Percentiles rank a stretch among this genome's conserved stretches.
phyloP scores from a whole-genome alignment of 352 stramenopile genomes.

The Phytophthora kernoviae region DNA sequence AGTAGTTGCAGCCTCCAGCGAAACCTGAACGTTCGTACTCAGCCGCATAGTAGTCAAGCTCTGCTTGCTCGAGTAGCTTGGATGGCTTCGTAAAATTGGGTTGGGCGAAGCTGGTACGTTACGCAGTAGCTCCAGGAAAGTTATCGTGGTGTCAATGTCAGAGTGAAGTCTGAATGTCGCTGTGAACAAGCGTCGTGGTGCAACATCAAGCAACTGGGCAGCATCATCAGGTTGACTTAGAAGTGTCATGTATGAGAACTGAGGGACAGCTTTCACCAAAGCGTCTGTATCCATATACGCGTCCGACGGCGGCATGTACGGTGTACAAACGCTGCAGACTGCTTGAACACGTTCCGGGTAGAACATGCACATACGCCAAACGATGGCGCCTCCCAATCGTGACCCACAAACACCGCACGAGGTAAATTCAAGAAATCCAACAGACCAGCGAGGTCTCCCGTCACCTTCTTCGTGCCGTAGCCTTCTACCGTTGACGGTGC shows the following conservation, averaged over 20 bases:
- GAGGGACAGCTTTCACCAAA: slow-evolving; percentile 45
- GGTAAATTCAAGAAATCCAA: slow-evolving; percentile 64
- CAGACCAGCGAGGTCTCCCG: slow-evolving; percentile 43
- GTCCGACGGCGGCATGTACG: slow-evolving; percentile 50
- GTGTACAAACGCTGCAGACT: slow-evolving; percentile 59
- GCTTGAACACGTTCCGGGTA: slow-evolving; percentile 54
- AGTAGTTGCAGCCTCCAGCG: slow-evolving; percentile 56
- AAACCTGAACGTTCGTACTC: slow-evolving; percentile 63
- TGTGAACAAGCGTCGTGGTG: slow-evolving; percentile 54
- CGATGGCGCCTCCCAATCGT: slow-evolving; percentile 59
- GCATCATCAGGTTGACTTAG: slow-evolving; percentile 41
- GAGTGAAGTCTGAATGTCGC: slow-evolving; percentile 49
- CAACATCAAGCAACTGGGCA: slow-evolving; percentile 39
- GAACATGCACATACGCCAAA: slow-evolving; percentile 73
- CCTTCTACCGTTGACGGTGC: slow-evolving; percentile 35
- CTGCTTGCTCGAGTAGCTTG: slow-evolving; percentile 44
- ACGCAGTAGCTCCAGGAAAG: slow-evolving; percentile 29
- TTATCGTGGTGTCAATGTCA: slow-evolving; percentile 32
- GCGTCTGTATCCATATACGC: slow-evolving; percentile 49
- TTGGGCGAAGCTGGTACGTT: slow-evolving; percentile 35
- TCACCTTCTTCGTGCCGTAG: slow-evolving; percentile 66
- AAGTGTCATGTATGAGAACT: slow-evolving; percentile 73
- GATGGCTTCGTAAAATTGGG: slow-evolving; percentile 43
- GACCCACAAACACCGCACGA: slow-evolving; percentile 67
- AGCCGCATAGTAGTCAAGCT: slow-evolving; percentile 65